A percentile compares a stretch with the other conserved stretches of the same genome.
Conservation (phyloP, 352 stramenopile species). For the Globisporangium canariense region DNA sequence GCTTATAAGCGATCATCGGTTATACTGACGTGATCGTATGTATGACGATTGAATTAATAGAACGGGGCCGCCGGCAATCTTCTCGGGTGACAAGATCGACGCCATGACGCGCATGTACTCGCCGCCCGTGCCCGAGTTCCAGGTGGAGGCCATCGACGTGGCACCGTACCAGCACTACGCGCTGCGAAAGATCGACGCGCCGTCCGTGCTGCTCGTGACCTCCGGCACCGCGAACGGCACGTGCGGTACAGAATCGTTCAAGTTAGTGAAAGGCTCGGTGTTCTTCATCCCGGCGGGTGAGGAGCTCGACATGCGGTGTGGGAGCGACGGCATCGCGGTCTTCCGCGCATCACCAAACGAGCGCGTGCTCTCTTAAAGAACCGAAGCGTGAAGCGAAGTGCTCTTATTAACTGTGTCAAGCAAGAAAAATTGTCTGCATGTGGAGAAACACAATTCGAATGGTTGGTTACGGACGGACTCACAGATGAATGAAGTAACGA, state of each 20-base stretch:
- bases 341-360: constrained; percentile 64
- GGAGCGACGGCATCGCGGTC: constrained; percentile 27
- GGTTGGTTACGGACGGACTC: background rate
- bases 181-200: constrained; percentile 31
- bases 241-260: background rate
- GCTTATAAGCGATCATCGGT: background rate
- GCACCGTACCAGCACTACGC: constrained; percentile 32
- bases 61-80: constrained; percentile 51
- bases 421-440: constrained; percentile 10
- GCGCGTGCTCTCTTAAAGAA: constrained; percentile 13
- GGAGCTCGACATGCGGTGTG: constrained; percentile 35
- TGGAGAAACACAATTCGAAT: background rate
- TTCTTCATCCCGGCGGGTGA: constrained; percentile 51
- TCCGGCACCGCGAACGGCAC: constrained; percentile 25
- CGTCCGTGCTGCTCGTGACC: constrained; percentile 58
- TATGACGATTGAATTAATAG: constrained; percentile 17
- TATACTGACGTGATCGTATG: constrained; percentile 20
- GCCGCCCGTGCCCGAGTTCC: constrained; percentile 90
- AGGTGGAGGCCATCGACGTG: constrained; percentile 72
- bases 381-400: too few relatives aligned
- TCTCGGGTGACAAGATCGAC: constrained; percentile 48
- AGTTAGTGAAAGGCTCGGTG: constrained; percentile 33
- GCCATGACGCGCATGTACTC: constrained; percentile 80
- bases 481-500: background rate
- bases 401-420: constrained; percentile 8